Percentiles rank a stretch among this genome's conserved stretches.
These are phyloP conservation scores for Aspergillus asperescens DNA, from an alignment of 495 filamentous ascomycete genomes.

Conservation along the genomic window DNA sequence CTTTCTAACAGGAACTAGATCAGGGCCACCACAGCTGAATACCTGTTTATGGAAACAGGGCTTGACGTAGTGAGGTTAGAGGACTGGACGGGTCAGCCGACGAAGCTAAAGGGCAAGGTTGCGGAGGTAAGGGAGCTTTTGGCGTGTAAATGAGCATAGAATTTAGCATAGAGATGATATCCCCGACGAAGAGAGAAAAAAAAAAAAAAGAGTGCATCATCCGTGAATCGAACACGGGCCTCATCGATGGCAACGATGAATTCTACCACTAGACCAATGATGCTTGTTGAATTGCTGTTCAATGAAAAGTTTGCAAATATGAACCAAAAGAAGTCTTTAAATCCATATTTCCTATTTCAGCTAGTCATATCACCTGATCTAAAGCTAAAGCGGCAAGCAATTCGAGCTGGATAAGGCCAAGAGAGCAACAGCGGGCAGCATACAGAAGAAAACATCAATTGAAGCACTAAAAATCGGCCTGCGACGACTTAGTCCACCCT, in stretches of 20 bases:
- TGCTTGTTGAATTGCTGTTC: conserved; percentile 21
- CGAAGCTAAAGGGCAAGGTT: conserved; percentile 35
- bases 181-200: conserved; percentile 11
- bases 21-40: conserved; percentile 34
- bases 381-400: conserved; percentile 11
- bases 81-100: conserved; percentile 40
- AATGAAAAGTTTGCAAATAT: not conserved
- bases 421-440: not conserved
- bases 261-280: conserved; percentile 58
- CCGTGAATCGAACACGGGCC: conserved; percentile 56
- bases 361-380: conserved; percentile 3
- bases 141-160: conserved; percentile 12
- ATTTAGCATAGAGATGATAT: not conserved
- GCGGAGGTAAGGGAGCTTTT: conserved; percentile 26
- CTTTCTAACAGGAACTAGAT: conserved; percentile 24
- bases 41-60: conserved; percentile 33
- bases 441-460: not conserved
- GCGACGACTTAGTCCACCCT: conserved; percentile 12
- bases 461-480: conserved; percentile 1
- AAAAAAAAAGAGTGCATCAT: conserved; percentile 39
- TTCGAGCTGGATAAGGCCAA: not conserved
- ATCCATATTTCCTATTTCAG: not conserved
- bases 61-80: conserved; percentile 33
- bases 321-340: not conserved
- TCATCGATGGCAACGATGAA: conserved; percentile 57